Base-by-base conservation (phyloP, 176 grass and related monocot genomes). In the Aegilops umbellulata region DNA sequence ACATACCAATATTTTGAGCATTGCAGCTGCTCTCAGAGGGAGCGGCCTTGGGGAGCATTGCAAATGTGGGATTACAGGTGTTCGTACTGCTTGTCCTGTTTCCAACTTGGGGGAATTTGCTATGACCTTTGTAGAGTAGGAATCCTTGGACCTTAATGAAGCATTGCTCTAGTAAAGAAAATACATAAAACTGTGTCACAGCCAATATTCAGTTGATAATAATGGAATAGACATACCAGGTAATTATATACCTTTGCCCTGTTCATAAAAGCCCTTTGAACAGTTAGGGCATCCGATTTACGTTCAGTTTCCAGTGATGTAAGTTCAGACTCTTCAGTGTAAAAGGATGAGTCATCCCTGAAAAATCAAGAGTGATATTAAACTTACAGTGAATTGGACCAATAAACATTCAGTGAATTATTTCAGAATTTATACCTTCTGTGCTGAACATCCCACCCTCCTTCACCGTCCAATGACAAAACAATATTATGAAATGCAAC, bases 401-500 rank as follows among this genome's bases (percentile, higher is more conserved):
- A 77, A 61, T 22, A 84, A 77, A 79, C 29, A 74, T 55, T 74
- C 35, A 62, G 46, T n/a, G 67, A 69, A 69, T 81, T 68, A 80
- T 73, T 83, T 84, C 19, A 82, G 68, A 23, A 60, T 26, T 72
- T 47, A 19, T 29, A 98, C 97, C 97, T 99, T 90, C 90, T 96
- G 60, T 94, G 90, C 61, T 95, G 91, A 77, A 99, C 94, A 79
- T 88, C 82, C 92, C 97, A 99, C 67, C 92, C 90, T 66, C 97
- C 97, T 88, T 99, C 97, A 69, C 97, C 97, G 2, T 99, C 94
- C 90, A 99, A 94, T 44, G 97, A 99, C 68, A 99, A 86, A 87
- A 99, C 94, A 84, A 94, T 99, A 84, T 99, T 92, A 86, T 99
- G 97, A 91, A 99, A 99, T 63, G 97, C 97, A 92, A 94, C 97